Evolutionary conservation across 2,329 filamentous ascomycete species (phyloP), one percentile per base, ranked within the genome.

Genomic region (Paecilomyces formosus): DNA sequence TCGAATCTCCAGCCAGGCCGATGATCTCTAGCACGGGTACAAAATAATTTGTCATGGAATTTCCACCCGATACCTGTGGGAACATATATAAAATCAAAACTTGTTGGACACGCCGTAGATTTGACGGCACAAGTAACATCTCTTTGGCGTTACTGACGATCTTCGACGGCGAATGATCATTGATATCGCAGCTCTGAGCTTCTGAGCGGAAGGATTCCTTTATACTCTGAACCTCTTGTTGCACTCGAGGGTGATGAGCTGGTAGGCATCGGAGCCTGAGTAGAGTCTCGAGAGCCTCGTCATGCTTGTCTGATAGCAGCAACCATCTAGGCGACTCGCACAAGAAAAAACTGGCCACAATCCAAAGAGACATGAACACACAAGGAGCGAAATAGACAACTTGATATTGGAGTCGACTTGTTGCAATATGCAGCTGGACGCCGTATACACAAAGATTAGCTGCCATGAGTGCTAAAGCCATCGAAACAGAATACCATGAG

Each of bases 61-160:
- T 77, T 18, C 76, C 77, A 4, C 78, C 76, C 0, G 76, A 77
- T 53, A 79, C 70, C 62, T 81, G 75, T 0, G 78, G 71, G 33
- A 79, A 67, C 0, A 70, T 67, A 22, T 75, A 78, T 0, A 72
- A 72, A 21, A 76, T 59, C 3, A 77, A 63, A 8, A 67, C 63
- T 33, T 78, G 74, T 57, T 76, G 73, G 13, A 76, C 65, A 2
- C 76, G 72, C 18, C 75, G 73, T 3, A 77, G 68, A 55, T 79
- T 79, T 13, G 73, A 63, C 0, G 69, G 60, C 0, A 73, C 70
- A 1, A 68, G 58, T 18, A 78, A 76, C 0, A 70, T 73, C 56
- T 79, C 76, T 55, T 68, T 70, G 2, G 72, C 53, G 2, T 72
- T 59, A 12, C 66, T 64, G 33, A 68, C 52, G 6, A 66, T 58